Conservation (phyloP, 306 rosid species). For the Amphicarpaea edgeworthii region DNA sequence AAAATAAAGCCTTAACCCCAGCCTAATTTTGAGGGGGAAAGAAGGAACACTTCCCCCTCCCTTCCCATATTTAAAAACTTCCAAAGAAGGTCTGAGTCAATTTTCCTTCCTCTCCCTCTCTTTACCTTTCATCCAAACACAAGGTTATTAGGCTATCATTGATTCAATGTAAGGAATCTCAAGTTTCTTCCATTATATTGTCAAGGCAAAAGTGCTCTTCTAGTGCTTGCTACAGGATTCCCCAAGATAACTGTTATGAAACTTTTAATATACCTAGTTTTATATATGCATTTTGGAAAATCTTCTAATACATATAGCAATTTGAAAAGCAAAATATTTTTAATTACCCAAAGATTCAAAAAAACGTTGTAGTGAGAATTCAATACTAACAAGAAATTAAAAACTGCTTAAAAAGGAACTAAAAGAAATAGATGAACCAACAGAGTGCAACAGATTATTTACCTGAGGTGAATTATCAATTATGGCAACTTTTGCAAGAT, state of each 20-base stretch:
- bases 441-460: constrained; percentile 36
- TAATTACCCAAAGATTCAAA: constrained; percentile 17
- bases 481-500: constrained; percentile 89
- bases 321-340: not conserved
- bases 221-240: not conserved
- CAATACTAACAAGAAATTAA: constrained; percentile 14
- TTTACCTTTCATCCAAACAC: constrained; percentile 5
- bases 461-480: constrained; percentile 99
- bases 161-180: constrained; percentile 16
- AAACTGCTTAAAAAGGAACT: constrained; percentile 25
- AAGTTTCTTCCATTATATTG: not conserved
- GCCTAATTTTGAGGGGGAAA: not conserved
- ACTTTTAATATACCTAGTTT: not conserved
- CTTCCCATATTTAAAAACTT: not conserved
- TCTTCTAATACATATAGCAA: not conserved
- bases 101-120: constrained; percentile 17
- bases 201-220: not conserved
- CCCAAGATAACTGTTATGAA: constrained; percentile 6
- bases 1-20: constrained; percentile 29
- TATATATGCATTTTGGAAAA: constrained; percentile 13
- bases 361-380: constrained; percentile 19
- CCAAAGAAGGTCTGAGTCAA: not conserved
- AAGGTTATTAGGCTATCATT: constrained; percentile 9
- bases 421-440: constrained; percentile 25
- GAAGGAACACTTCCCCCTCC: not conserved